Evolutionary conservation across 2,329 filamentous ascomycete genomes (phyloP), one percentile per base, ranked within the genome.

Genomic region (Xylaria sp.): DNA sequence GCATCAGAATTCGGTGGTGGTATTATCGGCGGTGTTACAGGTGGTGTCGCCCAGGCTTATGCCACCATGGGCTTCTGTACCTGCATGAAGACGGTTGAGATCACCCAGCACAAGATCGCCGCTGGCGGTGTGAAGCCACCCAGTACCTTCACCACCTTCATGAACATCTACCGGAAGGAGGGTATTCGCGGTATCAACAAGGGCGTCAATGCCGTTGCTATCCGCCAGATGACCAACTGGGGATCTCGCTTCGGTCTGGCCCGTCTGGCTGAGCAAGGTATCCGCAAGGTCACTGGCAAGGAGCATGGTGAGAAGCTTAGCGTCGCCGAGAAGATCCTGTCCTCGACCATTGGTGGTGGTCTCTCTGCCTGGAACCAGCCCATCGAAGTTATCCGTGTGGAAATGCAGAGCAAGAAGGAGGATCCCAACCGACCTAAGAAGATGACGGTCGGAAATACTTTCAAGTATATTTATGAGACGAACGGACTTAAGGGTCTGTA

Each of bases 41-140:
- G 95, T 77, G 95, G 95, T 85, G 89, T 99, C 63, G 95, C 94
- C 49, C 95, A 99, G 83, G 95, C 95, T 64, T 99, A 99, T 79
- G 95, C 95, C 70, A 99, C 95, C 78, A 99, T 99, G 94, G 95
- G 95, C 71, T 99, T 99, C 89, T 99, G 95, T 83, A 99, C 95
- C 66, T 99, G 95, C 87, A 99, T 99, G 95, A 99, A 99, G 89
- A 99, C 95, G 68, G 95, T 98, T 70, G 95, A 99, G 81, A 99
- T 99, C 81, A 99, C 95, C 76, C 96, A 97, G 83, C 91, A 95
- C 85, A 98, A 98, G 87, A 84, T 95, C 75, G 93, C 92, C 14
- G 89, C 92, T 35, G 70, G 88, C 45, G 95, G 95, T 72, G 87
- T 89, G 70, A 92, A 92, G 82, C 92, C 92, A 23, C 91, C 88